phyloP scores from a whole-genome alignment of 148 eudicot genomes.

The Heliosperma pusillum region DNA sequence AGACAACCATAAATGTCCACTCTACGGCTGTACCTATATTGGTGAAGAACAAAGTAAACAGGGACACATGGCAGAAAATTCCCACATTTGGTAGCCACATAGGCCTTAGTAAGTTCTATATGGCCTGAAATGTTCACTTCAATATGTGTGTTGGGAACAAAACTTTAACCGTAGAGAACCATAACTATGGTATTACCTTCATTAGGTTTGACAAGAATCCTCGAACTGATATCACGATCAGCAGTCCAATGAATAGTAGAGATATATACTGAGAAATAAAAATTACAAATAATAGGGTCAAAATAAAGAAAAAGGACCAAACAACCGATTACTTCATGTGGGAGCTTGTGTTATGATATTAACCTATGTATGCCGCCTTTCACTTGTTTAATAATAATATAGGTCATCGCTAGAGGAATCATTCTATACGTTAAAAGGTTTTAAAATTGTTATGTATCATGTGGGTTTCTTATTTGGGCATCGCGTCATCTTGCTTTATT shows the following conservation, averaged over 20 bases:
- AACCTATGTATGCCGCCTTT: neutral
- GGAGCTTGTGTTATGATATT: neutral
- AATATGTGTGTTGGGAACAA: neutral
- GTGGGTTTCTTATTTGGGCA: neutral
- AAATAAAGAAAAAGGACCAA: slow-evolving; percentile 6
- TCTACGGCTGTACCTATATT: neutral
- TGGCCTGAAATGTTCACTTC: neutral
- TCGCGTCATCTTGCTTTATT: neutral
- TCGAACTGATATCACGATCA: slow-evolving; percentile 88
- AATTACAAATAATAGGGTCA: slow-evolving; percentile 10
- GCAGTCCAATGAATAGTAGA: slow-evolving; percentile 86
- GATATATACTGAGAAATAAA: slow-evolving; percentile 79
- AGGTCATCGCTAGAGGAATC: neutral
- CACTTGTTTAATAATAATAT: neutral
- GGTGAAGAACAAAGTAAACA: neutral
- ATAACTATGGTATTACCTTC: slow-evolving; percentile 57
- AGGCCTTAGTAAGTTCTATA: neutral
- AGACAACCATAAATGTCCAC: slow-evolving; percentile 2
- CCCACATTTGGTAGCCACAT: neutral
- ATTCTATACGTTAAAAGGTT: neutral
- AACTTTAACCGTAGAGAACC: neutral
- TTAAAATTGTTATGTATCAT: no score
- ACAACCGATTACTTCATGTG: neutral
- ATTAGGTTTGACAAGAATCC: slow-evolving; percentile 87
- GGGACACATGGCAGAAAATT: neutral